Conservation (phyloP, 2,329 filamentous ascomycete species). For the Alternaria solani region DNA sequence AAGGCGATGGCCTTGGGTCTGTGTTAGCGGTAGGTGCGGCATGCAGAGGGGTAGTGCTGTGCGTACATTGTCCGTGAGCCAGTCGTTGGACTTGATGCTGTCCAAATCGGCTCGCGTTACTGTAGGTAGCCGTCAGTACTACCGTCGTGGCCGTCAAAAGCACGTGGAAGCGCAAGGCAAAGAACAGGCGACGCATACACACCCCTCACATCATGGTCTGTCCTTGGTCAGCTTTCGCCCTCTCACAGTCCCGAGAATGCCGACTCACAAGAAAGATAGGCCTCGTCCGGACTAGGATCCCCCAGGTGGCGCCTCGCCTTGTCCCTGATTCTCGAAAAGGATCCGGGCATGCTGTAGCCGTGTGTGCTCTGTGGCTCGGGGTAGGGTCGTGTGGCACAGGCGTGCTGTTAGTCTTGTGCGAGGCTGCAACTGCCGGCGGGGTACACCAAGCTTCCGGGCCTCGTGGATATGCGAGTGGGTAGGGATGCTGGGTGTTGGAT, state of each 20-base stretch:
- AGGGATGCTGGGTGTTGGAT: slow-evolving; percentile 9
- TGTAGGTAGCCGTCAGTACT: slow-evolving; percentile 50
- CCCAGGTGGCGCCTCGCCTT: slow-evolving; percentile 41
- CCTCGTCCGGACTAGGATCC: slow-evolving; percentile 65
- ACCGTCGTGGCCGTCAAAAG: not conserved
- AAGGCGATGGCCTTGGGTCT: slow-evolving; percentile 84
- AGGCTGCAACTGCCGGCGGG: not conserved
- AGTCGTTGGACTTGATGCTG: slow-evolving; percentile 81
- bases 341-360: slow-evolving; percentile 26
- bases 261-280: slow-evolving; percentile 73
- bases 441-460: not conserved
- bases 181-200: slow-evolving; percentile 48
- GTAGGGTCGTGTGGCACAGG: slow-evolving; percentile 4
- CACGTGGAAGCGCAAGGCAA: slow-evolving; percentile 14
- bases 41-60: not conserved
- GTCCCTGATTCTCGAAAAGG: slow-evolving; percentile 35
- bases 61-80: slow-evolving; percentile 91
- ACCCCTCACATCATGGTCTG: slow-evolving; percentile 73
- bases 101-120: slow-evolving; percentile 91
- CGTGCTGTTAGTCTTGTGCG: slow-evolving; percentile 3
- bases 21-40: slow-evolving; percentile 8
- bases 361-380: slow-evolving; percentile 2
- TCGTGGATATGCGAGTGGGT: slow-evolving; percentile 4
- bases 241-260: not conserved
- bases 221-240: slow-evolving; percentile 28